Conservation (phyloP, 495 filamentous ascomycete genomes). For the Aspergillus conjunctus region DNA sequence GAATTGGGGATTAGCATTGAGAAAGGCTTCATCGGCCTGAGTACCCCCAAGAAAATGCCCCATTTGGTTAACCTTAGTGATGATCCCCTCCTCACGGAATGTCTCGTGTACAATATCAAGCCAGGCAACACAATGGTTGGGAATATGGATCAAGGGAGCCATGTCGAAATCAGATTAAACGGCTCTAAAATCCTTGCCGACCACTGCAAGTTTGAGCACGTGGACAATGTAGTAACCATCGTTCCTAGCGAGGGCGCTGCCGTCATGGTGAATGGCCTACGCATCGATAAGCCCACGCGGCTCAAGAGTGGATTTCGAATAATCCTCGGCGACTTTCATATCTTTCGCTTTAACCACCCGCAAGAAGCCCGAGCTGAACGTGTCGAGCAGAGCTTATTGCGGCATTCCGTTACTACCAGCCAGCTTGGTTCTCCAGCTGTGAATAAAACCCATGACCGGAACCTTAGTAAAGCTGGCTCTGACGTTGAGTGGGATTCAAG, state of each 20-base stretch:
- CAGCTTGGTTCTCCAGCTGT: slow-evolving; percentile 75
- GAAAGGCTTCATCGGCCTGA: slow-evolving; percentile 94
- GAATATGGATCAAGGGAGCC: slow-evolving; percentile 79
- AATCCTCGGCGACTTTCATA: slow-evolving; percentile 97
- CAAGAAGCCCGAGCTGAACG: slow-evolving; percentile 93
- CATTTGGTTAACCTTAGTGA: slow-evolving; percentile 98
- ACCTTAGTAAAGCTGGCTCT: slow-evolving; percentile 69
- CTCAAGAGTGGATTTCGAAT: slow-evolving; percentile 91
- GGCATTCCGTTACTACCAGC: slow-evolving; percentile 83
- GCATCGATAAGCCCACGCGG: slow-evolving; percentile 78
- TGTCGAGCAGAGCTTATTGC: slow-evolving; percentile 82
- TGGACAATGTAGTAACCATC: slow-evolving; percentile 86
- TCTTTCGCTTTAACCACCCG: slow-evolving; percentile 98
- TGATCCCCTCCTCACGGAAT: slow-evolving; percentile 93
- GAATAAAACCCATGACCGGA: slow-evolving; percentile 73
- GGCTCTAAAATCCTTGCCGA: slow-evolving; percentile 89
- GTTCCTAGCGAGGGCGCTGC: slow-evolving; percentile 86
- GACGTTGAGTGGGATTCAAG: slow-evolving; percentile 70
- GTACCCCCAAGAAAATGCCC: slow-evolving; percentile 97
- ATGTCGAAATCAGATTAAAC: slow-evolving; percentile 88
- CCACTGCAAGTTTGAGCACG: slow-evolving; percentile 92
- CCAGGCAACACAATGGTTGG: slow-evolving; percentile 91
- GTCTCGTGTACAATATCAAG: slow-evolving; percentile 97
- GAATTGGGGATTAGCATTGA: slow-evolving; percentile 98
- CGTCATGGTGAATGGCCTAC: slow-evolving; percentile 96